Evolutionary conservation across 192 early-diverging fungal species (phyloP).

Genomic region (Coemansia pectinata): DNA sequence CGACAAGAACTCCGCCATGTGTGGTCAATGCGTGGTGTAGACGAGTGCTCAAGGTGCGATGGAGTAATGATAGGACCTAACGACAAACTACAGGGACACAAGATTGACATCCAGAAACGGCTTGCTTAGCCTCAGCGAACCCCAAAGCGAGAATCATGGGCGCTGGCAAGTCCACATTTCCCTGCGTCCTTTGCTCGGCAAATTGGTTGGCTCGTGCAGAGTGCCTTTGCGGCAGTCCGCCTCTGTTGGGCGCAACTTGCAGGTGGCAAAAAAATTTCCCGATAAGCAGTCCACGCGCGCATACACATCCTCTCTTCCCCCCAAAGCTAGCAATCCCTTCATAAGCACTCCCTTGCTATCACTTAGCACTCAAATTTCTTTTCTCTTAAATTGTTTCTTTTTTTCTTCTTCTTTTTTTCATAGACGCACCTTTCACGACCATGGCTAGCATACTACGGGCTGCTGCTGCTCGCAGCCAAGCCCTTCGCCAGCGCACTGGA

Average conservation of each 20-base stretch:
- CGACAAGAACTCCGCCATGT: not conserved
- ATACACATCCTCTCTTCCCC: not conserved
- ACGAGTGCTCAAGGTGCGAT: not conserved
- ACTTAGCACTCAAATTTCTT: not conserved
- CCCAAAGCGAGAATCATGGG: conserved; percentile 6
- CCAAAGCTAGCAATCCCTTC: not conserved
- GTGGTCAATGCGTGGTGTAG: not conserved
- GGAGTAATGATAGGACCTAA: not conserved
- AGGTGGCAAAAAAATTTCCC: conserved; percentile 4
- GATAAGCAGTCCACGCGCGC: conserved; percentile 2
- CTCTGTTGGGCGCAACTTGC: not conserved
- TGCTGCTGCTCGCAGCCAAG: conserved; percentile 43
- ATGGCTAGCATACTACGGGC: conserved; percentile 54
- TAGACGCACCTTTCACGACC: conserved; percentile 8
- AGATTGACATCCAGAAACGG: not conserved
- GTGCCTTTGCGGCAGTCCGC: not conserved
- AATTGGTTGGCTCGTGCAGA: conserved; percentile 4
- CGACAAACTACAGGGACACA: not conserved
- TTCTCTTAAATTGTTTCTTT: not conserved
- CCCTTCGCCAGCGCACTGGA: conserved; percentile 41
- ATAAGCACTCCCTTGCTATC: not conserved
- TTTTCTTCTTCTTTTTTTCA: conserved; percentile 9
- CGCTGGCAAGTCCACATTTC: not conserved
- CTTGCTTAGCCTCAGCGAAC: not conserved
- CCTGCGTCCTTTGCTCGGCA: not conserved